A percentile compares a stretch with the other conserved stretches of the same genome.
Conservation (phyloP, 192 early-diverging fungal genomes). For the Backusella sp. region DNA sequence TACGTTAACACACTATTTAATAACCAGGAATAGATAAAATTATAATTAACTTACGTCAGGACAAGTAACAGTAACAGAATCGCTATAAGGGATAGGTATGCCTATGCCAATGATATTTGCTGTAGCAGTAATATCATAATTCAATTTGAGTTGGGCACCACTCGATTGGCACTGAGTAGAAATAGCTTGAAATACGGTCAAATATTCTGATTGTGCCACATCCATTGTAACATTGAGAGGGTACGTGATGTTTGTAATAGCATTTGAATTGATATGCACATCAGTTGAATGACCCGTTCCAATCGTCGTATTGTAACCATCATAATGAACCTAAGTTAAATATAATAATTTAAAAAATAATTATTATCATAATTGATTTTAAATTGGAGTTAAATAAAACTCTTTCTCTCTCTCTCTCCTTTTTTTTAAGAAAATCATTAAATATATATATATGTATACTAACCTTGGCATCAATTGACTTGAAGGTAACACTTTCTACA, state of each 20-base stretch:
- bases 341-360: not conserved
- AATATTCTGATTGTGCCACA: constrained; percentile 15
- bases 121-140: constrained; percentile 26
- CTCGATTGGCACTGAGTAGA: constrained; percentile 36
- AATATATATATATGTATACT: constrained; percentile 9
- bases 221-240: constrained; percentile 42
- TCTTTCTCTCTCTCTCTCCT: not conserved
- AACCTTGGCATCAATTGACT: constrained; percentile 44
- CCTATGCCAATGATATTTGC: constrained; percentile 32
- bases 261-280: constrained; percentile 40
- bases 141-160: constrained; percentile 31
- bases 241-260: constrained; percentile 38
- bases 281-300: constrained; percentile 44
- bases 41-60: constrained; percentile 4
- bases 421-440: not conserved
- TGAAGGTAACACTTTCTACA: constrained; percentile 45
- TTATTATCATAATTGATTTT: not conserved
- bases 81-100: not conserved
- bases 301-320: constrained; percentile 32
- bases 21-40: not conserved
- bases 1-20: not conserved
- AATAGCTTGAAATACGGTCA: constrained; percentile 42
- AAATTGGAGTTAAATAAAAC: not conserved
- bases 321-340: constrained; percentile 47
- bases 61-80: not conserved